A percentile compares a stretch with the other conserved stretches of the same genome.
These are phyloP conservation scores for Vigna radiata DNA, from an alignment of 306 rosid genomes.

Conservation along the genomic window DNA sequence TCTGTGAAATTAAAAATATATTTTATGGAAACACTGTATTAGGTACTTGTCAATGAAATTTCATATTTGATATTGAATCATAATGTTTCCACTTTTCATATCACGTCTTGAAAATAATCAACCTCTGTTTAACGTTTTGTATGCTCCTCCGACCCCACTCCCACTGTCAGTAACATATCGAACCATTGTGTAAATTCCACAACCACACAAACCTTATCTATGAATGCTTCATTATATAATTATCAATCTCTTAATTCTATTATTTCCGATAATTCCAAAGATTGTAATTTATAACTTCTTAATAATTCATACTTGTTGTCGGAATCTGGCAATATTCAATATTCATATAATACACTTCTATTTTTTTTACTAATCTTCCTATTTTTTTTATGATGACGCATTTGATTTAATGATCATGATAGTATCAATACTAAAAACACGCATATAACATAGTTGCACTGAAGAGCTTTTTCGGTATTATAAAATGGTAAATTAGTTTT, in stretches of 20 bases:
- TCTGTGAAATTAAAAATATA: too few relatives aligned
- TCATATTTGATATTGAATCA: too few relatives aligned
- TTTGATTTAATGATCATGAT: too few relatives aligned
- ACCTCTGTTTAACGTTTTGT: neutral
- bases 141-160: conserved; percentile 13
- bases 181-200: conserved; percentile 16
- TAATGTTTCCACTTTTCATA: neutral
- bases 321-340: too few relatives aligned
- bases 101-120: neutral
- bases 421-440: too few relatives aligned
- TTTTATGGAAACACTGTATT: too few relatives aligned
- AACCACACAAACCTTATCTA: conserved; percentile 29
- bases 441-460: too few relatives aligned
- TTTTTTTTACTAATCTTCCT: neutral
- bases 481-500: too few relatives aligned
- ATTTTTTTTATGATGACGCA: too few relatives aligned
- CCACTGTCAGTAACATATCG: neutral
- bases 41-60: too few relatives aligned
- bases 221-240: neutral
- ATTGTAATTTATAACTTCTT: neutral
- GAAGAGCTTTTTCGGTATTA: too few relatives aligned
- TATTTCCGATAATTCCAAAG: conserved; percentile 10
- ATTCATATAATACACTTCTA: neutral
- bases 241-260: neutral
- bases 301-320: neutral